Evolutionary conservation across 305 asterid genomes (phyloP).

Genomic region (Fraxinus nigra): DNA sequence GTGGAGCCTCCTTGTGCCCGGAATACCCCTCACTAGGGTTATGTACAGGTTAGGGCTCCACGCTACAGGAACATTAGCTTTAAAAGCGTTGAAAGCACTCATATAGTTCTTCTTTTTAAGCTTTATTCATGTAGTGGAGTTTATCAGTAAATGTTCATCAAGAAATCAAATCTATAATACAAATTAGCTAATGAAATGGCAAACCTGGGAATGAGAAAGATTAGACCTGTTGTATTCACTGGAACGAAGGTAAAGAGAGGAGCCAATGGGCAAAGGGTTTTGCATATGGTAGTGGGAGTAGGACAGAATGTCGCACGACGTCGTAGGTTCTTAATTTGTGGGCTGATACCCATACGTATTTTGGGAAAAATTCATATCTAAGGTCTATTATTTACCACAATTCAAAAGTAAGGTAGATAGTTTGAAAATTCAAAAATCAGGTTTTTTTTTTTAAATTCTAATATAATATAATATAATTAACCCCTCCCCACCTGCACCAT

Average conservation of each 20-base stretch:
- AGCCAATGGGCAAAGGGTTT: background rate
- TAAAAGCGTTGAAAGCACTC: slow-evolving; percentile 87
- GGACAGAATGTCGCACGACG: slow-evolving; percentile 6
- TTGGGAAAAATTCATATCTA: no score
- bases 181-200: background rate
- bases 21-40: slow-evolving; percentile 94
- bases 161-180: background rate
- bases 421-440: no score
- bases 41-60: slow-evolving; percentile 92
- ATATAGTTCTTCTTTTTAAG: slow-evolving; percentile 29
- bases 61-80: slow-evolving; percentile 71
- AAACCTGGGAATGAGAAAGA: background rate
- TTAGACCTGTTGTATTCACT: background rate
- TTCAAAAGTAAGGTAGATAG: no score
- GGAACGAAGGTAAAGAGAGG: background rate
- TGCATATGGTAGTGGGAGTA: background rate
- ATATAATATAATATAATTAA: no score
- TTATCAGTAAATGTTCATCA: background rate
- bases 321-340: background rate
- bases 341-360: background rate
- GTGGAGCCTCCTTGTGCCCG: slow-evolving; percentile 92
- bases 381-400: no score
- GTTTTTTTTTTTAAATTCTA: no score
- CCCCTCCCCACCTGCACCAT: no score
- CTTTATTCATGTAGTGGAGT: slow-evolving; percentile 19